Percentiles rank a stretch among this genome's conserved stretches.
Evolutionary conservation across 179 eudicot genomes (phyloP).

Genomic region (Vitellaria paradoxa): DNA sequence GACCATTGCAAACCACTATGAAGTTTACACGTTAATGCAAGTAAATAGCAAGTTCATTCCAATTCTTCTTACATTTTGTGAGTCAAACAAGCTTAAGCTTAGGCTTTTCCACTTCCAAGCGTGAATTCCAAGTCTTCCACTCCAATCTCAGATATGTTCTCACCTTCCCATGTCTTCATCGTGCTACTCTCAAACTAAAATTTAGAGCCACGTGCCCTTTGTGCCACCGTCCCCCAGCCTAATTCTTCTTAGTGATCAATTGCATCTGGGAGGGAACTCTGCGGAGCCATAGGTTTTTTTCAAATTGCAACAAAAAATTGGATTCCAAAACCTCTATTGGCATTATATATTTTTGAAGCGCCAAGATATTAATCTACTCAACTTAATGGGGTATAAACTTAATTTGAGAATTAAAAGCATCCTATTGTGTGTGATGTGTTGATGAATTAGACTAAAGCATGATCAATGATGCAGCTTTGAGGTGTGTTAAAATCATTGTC

Average conservation of each 20-base stretch:
- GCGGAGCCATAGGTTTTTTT: slow-evolving; percentile 53
- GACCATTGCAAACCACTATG: too few relatives aligned
- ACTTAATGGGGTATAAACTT: background rate
- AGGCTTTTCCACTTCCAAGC: slow-evolving; percentile 60
- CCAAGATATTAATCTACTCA: background rate
- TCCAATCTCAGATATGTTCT: slow-evolving; percentile 76
- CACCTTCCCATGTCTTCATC: slow-evolving; percentile 91
- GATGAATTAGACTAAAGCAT: too few relatives aligned
- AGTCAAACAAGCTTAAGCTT: slow-evolving; percentile 20
- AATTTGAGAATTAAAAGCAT: background rate
- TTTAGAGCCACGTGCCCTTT: slow-evolving; percentile 63
- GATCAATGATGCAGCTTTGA: too few relatives aligned
- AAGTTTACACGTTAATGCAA: too few relatives aligned
- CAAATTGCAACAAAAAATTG: too few relatives aligned
- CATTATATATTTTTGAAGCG: background rate
- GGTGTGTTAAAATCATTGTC: too few relatives aligned
- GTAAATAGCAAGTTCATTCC: background rate
- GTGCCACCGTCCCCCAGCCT: slow-evolving; percentile 47
- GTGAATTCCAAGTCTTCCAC: slow-evolving; percentile 87
- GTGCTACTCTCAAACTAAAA: slow-evolving; percentile 74
- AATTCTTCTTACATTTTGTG: background rate
- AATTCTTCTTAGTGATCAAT: slow-evolving; percentile 34
- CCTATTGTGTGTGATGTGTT: background rate
- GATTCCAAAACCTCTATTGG: too few relatives aligned
- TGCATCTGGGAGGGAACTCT: slow-evolving; percentile 32